Conservation (phyloP, 2,329 filamentous ascomycete genomes). For the Aspergillus sp. region DNA sequence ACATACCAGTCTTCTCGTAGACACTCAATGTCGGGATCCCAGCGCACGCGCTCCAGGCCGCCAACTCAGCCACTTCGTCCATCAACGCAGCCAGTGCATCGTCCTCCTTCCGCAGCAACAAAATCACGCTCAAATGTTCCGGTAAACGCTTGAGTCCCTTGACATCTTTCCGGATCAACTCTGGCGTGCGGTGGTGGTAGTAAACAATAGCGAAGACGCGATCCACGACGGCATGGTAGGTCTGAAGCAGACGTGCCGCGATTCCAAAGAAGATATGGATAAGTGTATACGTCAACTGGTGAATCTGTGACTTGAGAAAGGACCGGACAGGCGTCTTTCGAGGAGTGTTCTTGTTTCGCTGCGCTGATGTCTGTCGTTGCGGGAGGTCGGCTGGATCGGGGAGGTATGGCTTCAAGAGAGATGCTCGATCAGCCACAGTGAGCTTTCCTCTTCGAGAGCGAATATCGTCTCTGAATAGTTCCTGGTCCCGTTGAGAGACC, state of each 20-base stretch:
- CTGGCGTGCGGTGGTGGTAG: constrained; percentile 92
- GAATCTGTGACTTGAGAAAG: constrained; percentile 37
- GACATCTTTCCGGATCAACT: constrained; percentile 84
- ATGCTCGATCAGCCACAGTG: constrained; percentile 41
- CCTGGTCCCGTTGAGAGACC: constrained; percentile 25
- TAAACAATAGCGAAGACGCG: constrained; percentile 73
- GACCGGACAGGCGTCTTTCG: constrained; percentile 36
- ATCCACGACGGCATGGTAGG: constrained; percentile 69
- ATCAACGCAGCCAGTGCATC: constrained; percentile 75
- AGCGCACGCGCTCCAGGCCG: constrained; percentile 85
- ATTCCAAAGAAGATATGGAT: constrained; percentile 75
- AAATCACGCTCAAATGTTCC: constrained; percentile 76
- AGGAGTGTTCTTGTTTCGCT: constrained; percentile 12
- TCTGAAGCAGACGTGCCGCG: constrained; percentile 72
- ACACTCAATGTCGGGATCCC: constrained; percentile 81
- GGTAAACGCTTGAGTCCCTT: constrained; percentile 65
- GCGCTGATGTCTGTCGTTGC: constrained; percentile 5
- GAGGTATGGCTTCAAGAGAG: constrained; percentile 45
- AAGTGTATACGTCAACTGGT: constrained; percentile 37
- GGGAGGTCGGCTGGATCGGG: constrained; percentile 36
- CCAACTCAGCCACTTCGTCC: constrained; percentile 83
- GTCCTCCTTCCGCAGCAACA: constrained; percentile 61
- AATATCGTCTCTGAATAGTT: constrained; percentile 33
- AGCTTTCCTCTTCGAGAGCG: constrained; percentile 35
- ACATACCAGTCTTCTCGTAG: constrained; percentile 80